Evolutionary conservation across 2,329 filamentous ascomycete genomes (phyloP).

Genomic region (Epichloe gansuensis): DNA sequence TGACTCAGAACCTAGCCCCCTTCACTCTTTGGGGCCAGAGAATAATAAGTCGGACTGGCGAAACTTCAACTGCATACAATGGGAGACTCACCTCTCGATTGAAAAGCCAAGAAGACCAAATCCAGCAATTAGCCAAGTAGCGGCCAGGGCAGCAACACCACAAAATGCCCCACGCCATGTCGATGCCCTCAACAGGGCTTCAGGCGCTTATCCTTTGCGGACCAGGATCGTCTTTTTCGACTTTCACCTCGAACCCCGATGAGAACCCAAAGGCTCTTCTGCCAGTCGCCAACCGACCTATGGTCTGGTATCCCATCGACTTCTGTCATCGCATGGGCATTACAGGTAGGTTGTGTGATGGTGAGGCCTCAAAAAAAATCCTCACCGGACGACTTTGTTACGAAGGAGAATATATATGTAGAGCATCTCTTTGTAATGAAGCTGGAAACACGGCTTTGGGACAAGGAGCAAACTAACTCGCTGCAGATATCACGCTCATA

Average conservation of each 20-base stretch:
- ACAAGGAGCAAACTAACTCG: not conserved
- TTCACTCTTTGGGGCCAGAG: not conserved
- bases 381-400: no score
- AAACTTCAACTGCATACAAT: not conserved
- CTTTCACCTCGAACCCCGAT: conserved; percentile 68
- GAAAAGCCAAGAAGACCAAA: not conserved
- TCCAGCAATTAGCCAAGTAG: not conserved
- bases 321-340: conserved; percentile 75
- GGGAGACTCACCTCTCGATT: not conserved
- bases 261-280: conserved; percentile 73
- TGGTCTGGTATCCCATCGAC: conserved; percentile 83
- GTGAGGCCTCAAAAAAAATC: no score
- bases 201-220: conserved; percentile 76
- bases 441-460: no score
- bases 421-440: not conserved
- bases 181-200: conserved; percentile 62
- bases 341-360: conserved; percentile 40
- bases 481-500: conserved; percentile 46
- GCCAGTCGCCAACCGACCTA: conserved; percentile 71
- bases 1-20: not conserved
- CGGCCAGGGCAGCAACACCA: not conserved
- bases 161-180: conserved; percentile 61
- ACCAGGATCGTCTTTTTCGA: conserved; percentile 68
- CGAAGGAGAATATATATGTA: not conserved
- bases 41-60: not conserved